A percentile compares a stretch with the other conserved stretches of the same genome.
phyloP scores from a whole-genome alignment of 805 yeast genomes.

The Clavispora fructus region DNA sequence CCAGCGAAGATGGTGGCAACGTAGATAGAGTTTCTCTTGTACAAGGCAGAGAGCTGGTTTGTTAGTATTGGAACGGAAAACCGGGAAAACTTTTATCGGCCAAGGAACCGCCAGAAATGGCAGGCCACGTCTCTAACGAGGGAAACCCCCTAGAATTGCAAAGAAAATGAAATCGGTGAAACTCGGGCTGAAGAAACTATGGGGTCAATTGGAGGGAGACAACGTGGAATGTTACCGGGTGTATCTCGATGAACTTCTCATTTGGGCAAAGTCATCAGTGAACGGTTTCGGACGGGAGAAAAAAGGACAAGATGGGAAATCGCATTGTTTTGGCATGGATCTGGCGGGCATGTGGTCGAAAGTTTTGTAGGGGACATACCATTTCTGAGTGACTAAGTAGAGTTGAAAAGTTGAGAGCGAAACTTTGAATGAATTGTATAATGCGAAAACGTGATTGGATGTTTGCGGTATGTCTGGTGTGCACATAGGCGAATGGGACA shows the following conservation, averaged over 20 bases:
- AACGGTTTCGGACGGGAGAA: neutral
- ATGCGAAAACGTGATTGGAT: constrained; percentile 13
- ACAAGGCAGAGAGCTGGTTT: constrained; percentile 18
- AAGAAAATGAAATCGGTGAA: neutral
- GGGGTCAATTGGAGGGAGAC: no score
- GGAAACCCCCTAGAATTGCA: no score
- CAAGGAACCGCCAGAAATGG: no score
- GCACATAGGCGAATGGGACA: no score
- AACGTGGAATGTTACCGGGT: neutral
- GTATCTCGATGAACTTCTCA: no score
- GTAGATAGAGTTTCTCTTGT: constrained; percentile 84
- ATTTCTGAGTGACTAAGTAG: constrained; percentile 3
- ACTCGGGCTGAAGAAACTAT: neutral
- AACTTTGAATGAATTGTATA: constrained; percentile 6
- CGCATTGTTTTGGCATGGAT: neutral
- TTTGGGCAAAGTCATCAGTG: neutral
- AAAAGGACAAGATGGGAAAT: neutral
- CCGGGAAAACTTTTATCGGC: neutral
- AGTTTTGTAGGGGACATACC: constrained; percentile 8
- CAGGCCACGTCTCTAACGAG: no score
- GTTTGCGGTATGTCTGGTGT: neutral
- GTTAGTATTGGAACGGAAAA: constrained; percentile 16
- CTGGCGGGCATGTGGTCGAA: neutral
- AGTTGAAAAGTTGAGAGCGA: constrained; percentile 3
- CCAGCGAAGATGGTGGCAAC: constrained; percentile 79